A percentile compares a stretch with the other conserved stretches of the same genome.
Evolutionary conservation across 768 basidiomycete genomes (phyloP).

Genomic region (Boletus bicolor): DNA sequence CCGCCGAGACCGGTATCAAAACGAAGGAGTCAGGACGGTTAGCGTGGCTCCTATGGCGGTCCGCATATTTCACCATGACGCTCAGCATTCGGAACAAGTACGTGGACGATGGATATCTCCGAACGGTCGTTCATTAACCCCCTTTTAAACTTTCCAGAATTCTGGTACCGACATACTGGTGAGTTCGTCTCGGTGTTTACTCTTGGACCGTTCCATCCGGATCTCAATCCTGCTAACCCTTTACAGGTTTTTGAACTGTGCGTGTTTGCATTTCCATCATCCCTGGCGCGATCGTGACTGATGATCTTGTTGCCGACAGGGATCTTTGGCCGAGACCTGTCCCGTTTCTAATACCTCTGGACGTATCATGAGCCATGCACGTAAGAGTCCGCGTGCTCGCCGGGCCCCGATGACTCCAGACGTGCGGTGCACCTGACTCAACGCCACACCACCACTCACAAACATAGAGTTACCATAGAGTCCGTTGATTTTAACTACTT

Average conservation of each 20-base stretch:
- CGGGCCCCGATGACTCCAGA: neutral
- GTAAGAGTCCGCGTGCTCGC: neutral
- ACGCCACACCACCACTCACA: neutral
- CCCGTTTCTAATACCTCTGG: constrained; percentile 49
- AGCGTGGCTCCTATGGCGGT: constrained; percentile 79
- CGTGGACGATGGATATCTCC: constrained; percentile 24
- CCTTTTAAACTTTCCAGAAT: constrained; percentile 39
- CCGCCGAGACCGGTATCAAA: constrained; percentile 46
- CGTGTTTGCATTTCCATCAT: constrained; percentile 20
- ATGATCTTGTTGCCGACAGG: constrained; percentile 36
- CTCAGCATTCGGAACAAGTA: constrained; percentile 70
- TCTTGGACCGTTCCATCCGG: constrained; percentile 7
- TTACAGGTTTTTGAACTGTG: constrained; percentile 67
- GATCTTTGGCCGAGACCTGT: constrained; percentile 75
- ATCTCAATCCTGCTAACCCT: constrained; percentile 10
- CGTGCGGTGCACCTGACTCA: neutral
- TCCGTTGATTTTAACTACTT: constrained; percentile 8
- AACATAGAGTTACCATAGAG: constrained; percentile 11
- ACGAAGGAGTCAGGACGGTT: constrained; percentile 61
- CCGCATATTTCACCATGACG: constrained; percentile 78
- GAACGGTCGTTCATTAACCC: constrained; percentile 6
- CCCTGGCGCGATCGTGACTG: constrained; percentile 10
- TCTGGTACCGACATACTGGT: constrained; percentile 66
- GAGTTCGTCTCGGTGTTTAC: constrained; percentile 24
- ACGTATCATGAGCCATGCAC: constrained; percentile 3